Evolutionary conservation across 192 early-diverging fungal genomes (phyloP).

Genomic region (Dispira parvispora): DNA sequence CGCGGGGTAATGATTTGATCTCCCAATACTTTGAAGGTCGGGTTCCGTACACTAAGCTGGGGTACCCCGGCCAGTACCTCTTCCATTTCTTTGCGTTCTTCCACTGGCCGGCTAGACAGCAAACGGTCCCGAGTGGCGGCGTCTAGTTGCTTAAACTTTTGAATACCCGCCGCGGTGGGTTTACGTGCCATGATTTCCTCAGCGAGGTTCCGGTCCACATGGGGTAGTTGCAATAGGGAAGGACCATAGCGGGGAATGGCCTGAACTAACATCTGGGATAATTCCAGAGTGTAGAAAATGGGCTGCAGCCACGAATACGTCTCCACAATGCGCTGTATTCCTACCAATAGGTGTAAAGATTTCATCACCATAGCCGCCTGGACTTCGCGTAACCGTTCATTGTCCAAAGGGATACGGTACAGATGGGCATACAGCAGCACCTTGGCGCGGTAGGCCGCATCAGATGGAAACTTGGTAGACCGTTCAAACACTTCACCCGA

Average conservation of each 20-base stretch:
- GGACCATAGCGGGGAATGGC: slow-evolving; percentile 63
- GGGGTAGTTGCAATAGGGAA: slow-evolving; percentile 74
- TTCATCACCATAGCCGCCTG: slow-evolving; percentile 58
- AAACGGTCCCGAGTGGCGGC: slow-evolving; percentile 43
- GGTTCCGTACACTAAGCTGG: slow-evolving; percentile 51
- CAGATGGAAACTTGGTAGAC: slow-evolving; percentile 26
- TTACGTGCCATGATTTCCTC: slow-evolving; percentile 47
- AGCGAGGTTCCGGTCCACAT: slow-evolving; percentile 46
- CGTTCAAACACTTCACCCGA: slow-evolving; percentile 18
- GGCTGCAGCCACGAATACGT: slow-evolving; percentile 70
- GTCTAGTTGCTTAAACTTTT: slow-evolving; percentile 47
- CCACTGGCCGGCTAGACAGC: slow-evolving; percentile 32
- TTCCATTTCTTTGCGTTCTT: slow-evolving; percentile 50
- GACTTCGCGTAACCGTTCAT: slow-evolving; percentile 26
- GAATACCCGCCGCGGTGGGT: slow-evolving; percentile 38
- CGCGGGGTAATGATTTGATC: slow-evolving; percentile 63
- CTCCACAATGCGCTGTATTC: slow-evolving; percentile 75
- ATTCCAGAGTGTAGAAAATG: slow-evolving; percentile 54
- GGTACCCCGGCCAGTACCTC: slow-evolving; percentile 67
- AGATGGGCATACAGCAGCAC: slow-evolving; percentile 75
- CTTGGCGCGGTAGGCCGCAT: slow-evolving; percentile 43
- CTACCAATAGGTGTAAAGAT: slow-evolving; percentile 59
- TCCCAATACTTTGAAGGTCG: slow-evolving; percentile 68
- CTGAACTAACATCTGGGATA: slow-evolving; percentile 81
- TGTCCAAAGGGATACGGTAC: slow-evolving; percentile 44